Percentiles rank a stretch among this genome's conserved stretches.
Evolutionary conservation across 768 basidiomycete genomes (phyloP).

Genomic region (Suillus discolor): DNA sequence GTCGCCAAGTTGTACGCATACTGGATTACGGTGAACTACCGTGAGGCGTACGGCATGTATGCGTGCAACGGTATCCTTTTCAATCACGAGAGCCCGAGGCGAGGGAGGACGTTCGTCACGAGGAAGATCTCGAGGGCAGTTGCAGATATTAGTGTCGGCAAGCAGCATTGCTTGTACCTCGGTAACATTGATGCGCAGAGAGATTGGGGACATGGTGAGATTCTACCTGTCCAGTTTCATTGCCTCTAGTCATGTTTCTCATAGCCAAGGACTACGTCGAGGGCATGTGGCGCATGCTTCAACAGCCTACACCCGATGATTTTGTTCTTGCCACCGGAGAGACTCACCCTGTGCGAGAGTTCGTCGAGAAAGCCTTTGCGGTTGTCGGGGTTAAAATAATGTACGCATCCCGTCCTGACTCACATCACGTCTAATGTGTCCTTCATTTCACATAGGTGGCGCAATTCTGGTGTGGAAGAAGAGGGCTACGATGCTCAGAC

Average conservation of each 20-base stretch:
- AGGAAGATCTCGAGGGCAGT: slow-evolving; percentile 92
- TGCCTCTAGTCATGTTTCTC: neutral
- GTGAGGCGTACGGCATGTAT: slow-evolving; percentile 96
- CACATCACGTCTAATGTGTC: neutral
- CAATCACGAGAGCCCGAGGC: slow-evolving; percentile 96
- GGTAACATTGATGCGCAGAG: slow-evolving; percentile 94
- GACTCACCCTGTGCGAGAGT: slow-evolving; percentile 93
- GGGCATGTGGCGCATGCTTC: slow-evolving; percentile 98
- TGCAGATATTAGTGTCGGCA: slow-evolving; percentile 88
- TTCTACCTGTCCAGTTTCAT: neutral
- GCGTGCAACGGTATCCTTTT: slow-evolving; percentile 97
- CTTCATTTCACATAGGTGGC: slow-evolving; percentile 56
- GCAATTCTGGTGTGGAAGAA: slow-evolving; percentile 74
- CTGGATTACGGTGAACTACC: slow-evolving; percentile 91
- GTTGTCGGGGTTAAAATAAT: slow-evolving; percentile 66
- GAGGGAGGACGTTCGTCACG: slow-evolving; percentile 95
- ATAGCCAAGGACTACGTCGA: slow-evolving; percentile 89
- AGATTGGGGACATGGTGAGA: slow-evolving; percentile 95
- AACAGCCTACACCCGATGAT: slow-evolving; percentile 81
- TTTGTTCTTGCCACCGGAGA: slow-evolving; percentile 96
- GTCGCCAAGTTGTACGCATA: slow-evolving; percentile 93
- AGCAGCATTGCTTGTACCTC: slow-evolving; percentile 88
- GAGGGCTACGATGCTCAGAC: slow-evolving; percentile 73
- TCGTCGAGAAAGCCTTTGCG: slow-evolving; percentile 84
- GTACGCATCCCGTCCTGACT: slow-evolving; percentile 38